Conservation (phyloP, 129 eudicot species). For the Heracleum sosnowskyi region DNA sequence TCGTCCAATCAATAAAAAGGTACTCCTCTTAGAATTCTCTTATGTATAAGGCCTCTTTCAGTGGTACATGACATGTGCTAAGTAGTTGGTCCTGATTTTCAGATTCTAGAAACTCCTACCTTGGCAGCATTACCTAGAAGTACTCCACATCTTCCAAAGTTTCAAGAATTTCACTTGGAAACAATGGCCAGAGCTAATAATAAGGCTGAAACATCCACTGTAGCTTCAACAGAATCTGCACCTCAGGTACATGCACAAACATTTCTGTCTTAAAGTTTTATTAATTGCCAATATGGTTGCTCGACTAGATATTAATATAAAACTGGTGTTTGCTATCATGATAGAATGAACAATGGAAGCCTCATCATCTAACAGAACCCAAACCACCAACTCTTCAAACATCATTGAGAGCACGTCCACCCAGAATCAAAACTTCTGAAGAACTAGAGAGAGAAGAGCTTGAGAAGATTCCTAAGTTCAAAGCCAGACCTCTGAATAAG, state of each 20-base stretch:
- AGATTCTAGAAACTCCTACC: conserved; percentile 78
- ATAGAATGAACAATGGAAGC: neutral
- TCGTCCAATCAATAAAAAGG: conserved; percentile 84
- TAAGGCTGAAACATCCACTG: conserved; percentile 60
- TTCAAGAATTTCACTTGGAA: conserved; percentile 86
- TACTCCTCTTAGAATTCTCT: neutral
- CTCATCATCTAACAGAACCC: conserved; percentile 21
- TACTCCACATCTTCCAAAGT: conserved; percentile 71
- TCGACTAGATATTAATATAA: neutral
- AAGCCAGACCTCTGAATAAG: conserved; percentile 89
- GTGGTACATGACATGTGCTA: neutral
- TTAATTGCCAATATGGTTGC: neutral
- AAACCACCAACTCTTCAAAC: conserved; percentile 12
- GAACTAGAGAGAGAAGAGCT: conserved; percentile 81
- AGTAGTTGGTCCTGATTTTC: conserved; percentile 9
- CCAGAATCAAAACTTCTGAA: conserved; percentile 50
- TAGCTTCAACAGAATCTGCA: conserved; percentile 58
- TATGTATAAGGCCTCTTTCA: neutral
- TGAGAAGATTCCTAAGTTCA: conserved; percentile 80
- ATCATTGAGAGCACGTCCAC: conserved; percentile 64
- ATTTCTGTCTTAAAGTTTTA: neutral
- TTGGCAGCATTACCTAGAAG: conserved; percentile 67
- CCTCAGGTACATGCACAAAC: neutral
- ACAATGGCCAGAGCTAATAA: conserved; percentile 85
- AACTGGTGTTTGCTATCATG: neutral